These are phyloP conservation scores for Bisporella sp. DNA, from an alignment of 2,329 filamentous ascomycete species.

Conservation along the genomic window DNA sequence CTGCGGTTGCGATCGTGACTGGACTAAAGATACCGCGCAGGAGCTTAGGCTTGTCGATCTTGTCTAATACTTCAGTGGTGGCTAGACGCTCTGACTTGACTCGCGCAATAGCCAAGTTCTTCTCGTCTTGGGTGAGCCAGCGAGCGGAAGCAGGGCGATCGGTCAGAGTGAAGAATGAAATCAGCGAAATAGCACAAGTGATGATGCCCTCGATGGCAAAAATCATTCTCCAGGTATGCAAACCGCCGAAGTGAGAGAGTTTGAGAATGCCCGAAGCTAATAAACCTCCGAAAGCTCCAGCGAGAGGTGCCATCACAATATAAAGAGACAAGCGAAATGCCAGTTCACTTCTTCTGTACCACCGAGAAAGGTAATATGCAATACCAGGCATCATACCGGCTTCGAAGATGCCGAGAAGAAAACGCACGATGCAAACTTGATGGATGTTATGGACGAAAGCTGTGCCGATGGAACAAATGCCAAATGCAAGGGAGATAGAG, in stretches of 20 bases:
- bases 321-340: slow-evolving; percentile 62
- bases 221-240: slow-evolving; percentile 61
- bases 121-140: slow-evolving; percentile 61
- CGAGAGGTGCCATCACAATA: slow-evolving; percentile 63
- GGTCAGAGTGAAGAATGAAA: slow-evolving; percentile 58
- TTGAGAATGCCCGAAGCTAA: slow-evolving; percentile 58
- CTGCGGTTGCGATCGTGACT: slow-evolving; percentile 46
- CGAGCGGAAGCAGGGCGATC: slow-evolving; percentile 61
- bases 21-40: slow-evolving; percentile 57
- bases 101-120: slow-evolving; percentile 57
- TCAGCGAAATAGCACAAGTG: slow-evolving; percentile 45
- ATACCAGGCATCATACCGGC: slow-evolving; percentile 61
- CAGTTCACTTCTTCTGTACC: slow-evolving; percentile 64
- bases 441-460: slow-evolving; percentile 53
- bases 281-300: slow-evolving; percentile 65
- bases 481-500: slow-evolving; percentile 53
- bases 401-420: slow-evolving; percentile 63
- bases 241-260: slow-evolving; percentile 41
- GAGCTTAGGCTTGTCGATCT: slow-evolving; percentile 51
- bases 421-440: slow-evolving; percentile 47
- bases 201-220: slow-evolving; percentile 67
- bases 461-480: slow-evolving; percentile 54
- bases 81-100: slow-evolving; percentile 62
- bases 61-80: slow-evolving; percentile 56
- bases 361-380: slow-evolving; percentile 65